Evolutionary conservation across 495 filamentous ascomycete species (phyloP).

Genomic region (Penicillium alfredii): DNA sequence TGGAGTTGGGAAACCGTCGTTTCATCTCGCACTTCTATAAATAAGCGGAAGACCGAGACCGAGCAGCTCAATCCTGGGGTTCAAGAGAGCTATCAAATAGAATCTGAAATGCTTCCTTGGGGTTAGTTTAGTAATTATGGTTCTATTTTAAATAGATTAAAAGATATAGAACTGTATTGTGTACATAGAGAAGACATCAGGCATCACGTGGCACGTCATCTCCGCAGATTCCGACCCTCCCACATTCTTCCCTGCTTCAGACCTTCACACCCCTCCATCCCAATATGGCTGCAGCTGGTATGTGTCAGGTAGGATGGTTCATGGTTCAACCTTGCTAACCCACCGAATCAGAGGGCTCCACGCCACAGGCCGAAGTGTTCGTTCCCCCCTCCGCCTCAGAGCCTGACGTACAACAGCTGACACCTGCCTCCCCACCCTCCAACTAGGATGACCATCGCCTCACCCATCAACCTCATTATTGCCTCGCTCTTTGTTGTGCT

Average conservation of each 20-base stretch:
- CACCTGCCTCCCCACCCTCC: too few species aligned
- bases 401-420: too few species aligned
- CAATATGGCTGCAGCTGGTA: slow-evolving; percentile 10
- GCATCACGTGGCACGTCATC: slow-evolving; percentile 15
- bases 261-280: not conserved
- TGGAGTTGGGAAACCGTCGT: slow-evolving; percentile 12
- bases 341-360: slow-evolving; percentile 8
- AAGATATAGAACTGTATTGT: too few species aligned
- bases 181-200: too few species aligned
- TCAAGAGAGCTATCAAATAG: too few species aligned
- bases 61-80: too few species aligned
- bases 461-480: slow-evolving; percentile 76
- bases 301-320: not conserved
- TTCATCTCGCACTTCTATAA: slow-evolving; percentile 7
- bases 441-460: slow-evolving; percentile 59
- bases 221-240: slow-evolving; percentile 11
- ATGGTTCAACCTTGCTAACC: slow-evolving; percentile 4
- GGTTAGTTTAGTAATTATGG: too few species aligned
- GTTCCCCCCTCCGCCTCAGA: slow-evolving; percentile 6
- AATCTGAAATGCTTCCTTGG: slow-evolving; percentile 1
- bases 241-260: not conserved
- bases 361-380: slow-evolving; percentile 22
- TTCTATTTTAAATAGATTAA: too few species aligned
- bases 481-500: slow-evolving; percentile 62
- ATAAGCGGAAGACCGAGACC: too few species aligned